Evolutionary conservation across 106 monocot genomes (phyloP).

Genomic region (Chionographis japonica): DNA sequence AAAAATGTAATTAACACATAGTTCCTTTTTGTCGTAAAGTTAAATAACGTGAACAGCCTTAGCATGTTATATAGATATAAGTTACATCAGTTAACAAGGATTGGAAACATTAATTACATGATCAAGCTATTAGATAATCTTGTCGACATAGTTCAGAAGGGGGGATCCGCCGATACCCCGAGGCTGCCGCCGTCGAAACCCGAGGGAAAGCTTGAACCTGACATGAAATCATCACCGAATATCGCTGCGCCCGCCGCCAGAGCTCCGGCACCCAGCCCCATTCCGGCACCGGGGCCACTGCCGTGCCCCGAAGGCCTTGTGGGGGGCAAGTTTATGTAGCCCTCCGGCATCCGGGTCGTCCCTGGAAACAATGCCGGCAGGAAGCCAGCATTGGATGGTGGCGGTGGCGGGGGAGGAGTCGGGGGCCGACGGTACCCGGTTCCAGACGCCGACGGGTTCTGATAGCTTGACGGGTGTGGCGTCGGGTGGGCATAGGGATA

Average conservation of each 20-base stretch:
- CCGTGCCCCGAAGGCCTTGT: not conserved
- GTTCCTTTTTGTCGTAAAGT: too few relatives aligned
- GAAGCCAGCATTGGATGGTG: constrained; percentile 52
- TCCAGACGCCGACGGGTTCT: not conserved
- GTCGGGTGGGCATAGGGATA: constrained; percentile 11
- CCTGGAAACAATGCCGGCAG: constrained; percentile 45
- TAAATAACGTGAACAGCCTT: too few relatives aligned
- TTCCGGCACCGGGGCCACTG: constrained; percentile 23
- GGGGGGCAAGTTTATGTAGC: constrained; percentile 33
- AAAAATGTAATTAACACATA: too few relatives aligned
- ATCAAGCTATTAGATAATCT: too few relatives aligned
- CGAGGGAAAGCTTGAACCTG: constrained; percentile 18
- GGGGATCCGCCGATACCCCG: constrained; percentile 25
- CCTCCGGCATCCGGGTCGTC: constrained; percentile 15
- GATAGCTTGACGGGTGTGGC: not conserved
- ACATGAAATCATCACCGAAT: constrained; percentile 81
- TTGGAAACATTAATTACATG: too few relatives aligned
- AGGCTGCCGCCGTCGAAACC: constrained; percentile 28
- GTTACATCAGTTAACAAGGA: too few relatives aligned
- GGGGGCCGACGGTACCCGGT: not conserved
- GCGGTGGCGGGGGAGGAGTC: constrained; percentile 34
- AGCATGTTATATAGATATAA: too few relatives aligned
- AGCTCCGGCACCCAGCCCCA: constrained; percentile 58
- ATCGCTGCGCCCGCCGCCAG: constrained; percentile 69
- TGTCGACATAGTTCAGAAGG: constrained; percentile 13